phyloP scores from a whole-genome alignment of 495 filamentous ascomycete species.

The Daldinia loculata region DNA sequence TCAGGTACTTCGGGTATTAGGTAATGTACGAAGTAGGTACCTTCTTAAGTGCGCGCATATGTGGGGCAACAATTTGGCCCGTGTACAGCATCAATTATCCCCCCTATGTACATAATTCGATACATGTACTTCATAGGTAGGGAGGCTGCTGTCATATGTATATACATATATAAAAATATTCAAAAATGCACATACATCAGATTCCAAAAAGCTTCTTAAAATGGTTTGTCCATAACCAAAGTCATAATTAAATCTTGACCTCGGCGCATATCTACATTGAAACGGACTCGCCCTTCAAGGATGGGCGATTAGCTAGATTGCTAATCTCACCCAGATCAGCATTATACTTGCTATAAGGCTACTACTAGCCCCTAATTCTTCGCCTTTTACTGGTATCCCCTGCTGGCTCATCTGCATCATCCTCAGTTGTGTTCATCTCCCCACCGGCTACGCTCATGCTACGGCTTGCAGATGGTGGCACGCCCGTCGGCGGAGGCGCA shows the following conservation, averaged over 20 bases:
- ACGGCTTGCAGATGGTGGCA: constrained; percentile 39
- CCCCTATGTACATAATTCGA: not conserved
- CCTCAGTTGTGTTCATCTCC: constrained; percentile 37
- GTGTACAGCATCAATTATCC: not conserved
- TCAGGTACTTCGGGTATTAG: not conserved
- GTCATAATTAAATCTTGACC: constrained; percentile 5
- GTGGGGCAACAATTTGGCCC: constrained; percentile 12
- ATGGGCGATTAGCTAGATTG: constrained; percentile 4
- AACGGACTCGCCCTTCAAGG: not conserved
- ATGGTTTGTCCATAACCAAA: constrained; percentile 1
- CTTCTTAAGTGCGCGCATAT: constrained; percentile 25
- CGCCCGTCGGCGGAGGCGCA: constrained; percentile 36
- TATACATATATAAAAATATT: not conserved
- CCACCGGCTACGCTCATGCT: constrained; percentile 44
- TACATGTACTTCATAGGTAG: not conserved
- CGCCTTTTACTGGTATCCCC: constrained; percentile 43
- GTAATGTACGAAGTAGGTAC: too few relatives aligned
- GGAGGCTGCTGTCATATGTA: not conserved
- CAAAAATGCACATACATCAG: not conserved
- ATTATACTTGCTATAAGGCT: not conserved
- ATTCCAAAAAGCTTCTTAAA: not conserved
- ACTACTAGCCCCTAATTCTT: constrained; percentile 40
- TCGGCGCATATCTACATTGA: constrained; percentile 12
- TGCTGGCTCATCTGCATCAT: constrained; percentile 43
- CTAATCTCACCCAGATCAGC: not conserved